Evolutionary conservation across 2,329 filamentous ascomycete genomes (phyloP).

Genomic region (Aspergillus ibericus): DNA sequence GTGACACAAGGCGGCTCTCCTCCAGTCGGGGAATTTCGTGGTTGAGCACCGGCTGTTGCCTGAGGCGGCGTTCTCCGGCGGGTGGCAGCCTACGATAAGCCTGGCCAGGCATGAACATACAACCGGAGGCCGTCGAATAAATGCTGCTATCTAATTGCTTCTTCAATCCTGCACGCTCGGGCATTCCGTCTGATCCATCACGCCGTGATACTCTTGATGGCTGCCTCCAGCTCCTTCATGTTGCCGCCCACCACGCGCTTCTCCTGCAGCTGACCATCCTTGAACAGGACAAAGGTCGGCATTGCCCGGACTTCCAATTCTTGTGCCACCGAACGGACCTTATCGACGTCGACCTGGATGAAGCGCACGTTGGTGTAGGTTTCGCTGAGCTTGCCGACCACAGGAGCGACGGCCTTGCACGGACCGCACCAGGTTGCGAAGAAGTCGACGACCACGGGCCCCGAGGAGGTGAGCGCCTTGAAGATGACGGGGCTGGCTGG

Average conservation of each 20-base stretch:
- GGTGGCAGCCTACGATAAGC: neutral
- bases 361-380: conserved; percentile 53
- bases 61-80: neutral
- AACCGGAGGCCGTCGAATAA: too few relatives aligned
- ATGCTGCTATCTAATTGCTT: neutral
- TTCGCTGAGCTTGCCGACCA: conserved; percentile 53
- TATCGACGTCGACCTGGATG: conserved; percentile 58
- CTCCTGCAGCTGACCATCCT: conserved; percentile 37
- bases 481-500: conserved; percentile 58
- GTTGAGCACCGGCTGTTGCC: neutral
- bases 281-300: conserved; percentile 44
- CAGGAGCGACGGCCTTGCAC: conserved; percentile 56
- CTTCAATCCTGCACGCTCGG: neutral
- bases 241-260: conserved; percentile 31
- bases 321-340: conserved; percentile 50
- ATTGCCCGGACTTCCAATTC: conserved; percentile 53
- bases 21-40: neutral
- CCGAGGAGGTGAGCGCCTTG: conserved; percentile 49
- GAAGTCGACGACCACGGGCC: conserved; percentile 56
- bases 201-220: conserved; percentile 24
- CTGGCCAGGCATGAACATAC: too few relatives aligned
- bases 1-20: neutral
- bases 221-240: conserved; percentile 28
- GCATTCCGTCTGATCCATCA: neutral
- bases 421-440: conserved; percentile 59